Evolutionary conservation across 2,329 filamentous ascomycete species (phyloP), one percentile per base, ranked within the genome.

Genomic region (Chaetothyriales sp.): DNA sequence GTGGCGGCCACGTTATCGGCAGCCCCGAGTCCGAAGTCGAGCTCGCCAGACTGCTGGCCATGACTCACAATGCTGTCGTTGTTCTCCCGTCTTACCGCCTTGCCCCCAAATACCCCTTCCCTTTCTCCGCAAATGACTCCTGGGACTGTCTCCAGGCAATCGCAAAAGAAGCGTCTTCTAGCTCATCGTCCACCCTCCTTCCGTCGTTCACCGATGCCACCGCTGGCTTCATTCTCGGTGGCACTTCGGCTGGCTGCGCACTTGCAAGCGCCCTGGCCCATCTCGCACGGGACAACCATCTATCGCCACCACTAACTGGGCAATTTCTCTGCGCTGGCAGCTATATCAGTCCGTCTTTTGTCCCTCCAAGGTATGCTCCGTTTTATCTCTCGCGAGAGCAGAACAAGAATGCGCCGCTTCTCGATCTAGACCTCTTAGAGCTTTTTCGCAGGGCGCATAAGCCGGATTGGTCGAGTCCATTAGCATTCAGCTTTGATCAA

Each of bases 191-290:
- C n/a, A 50, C 55, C 67, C 74, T 54, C 67, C 69, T 29, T 40
- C 58, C 13, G 44, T 57, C 74, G 3, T 66, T 64, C 8, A 67
- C 68, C 8, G 66, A 74, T 50, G 65, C 69, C 0, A 60, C 62
- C 5, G 65, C 64, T 9, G 74, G 73, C 0, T 76, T 77, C 56
- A 52, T 77, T n/a, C 50, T 76, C 5, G 73, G 72, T 18, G 74
- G 75, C 1, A 66, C 67, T 1, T 74, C 70, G 18, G 71, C 74
- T 0, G 73, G 73, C n/a, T 72, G 60, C 1, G 67, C 63, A 54
- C 66, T 74, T 50, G 62, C 69, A 1, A 63, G 70, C 19, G 63
- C 65, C 2, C 55, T 69, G 19, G 65, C 64, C 0, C 71, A 72
- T 54, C 63, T 69, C 1, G 66, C 68, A 1, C 64, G 68, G 1